Evolutionary conservation across 495 filamentous ascomycete species (phyloP), one percentile per base, ranked within the genome.

Genomic region (Zalerion maritima): DNA sequence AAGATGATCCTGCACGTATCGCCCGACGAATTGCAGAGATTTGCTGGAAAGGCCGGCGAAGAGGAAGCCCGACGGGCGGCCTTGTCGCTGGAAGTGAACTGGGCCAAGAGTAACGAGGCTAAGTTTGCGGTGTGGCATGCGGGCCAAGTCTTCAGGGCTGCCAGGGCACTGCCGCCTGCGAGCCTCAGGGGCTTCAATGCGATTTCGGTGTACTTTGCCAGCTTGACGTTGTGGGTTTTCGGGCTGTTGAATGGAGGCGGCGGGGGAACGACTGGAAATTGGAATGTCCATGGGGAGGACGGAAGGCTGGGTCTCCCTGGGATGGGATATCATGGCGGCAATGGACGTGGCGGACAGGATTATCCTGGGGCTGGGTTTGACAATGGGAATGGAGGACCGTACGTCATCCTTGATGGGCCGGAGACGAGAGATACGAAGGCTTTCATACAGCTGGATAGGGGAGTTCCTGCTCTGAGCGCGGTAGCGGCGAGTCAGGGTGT

Each of bases 51-150:
- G 14, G 57, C 64, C 16, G 68, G 66, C 27, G 58, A 63, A 28
- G 60, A 71, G 35, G 67, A 71, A 40, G 58, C 67, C 4, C 45
- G 56, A 2, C 50, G 58, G 2, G 67, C 59, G 1, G 58, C 57
- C 18, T 45, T 55, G 10, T 47, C 46, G 0, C 52, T 70, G 1
- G 45, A 58, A 14, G 37, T 29, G 0, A 49, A 57, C 21, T 73
- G 70, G 69, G 56, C 60, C n/a, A 40, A 46, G 4, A 62, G 47
- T 15, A 33, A 42, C 3, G 60, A 68, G 8, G 55, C 63, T 0
- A 47, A 67, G 3, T 52, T 57, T 19, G 68, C 70, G 2, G 44
- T 71, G 1, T 73, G 66, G 63, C 68, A 74, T 35, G 68, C 69
- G 1, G 71, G 70, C 2, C 69, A 73, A 38, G 55, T 68, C 2